These are phyloP conservation scores for Thalia dealbata DNA, from an alignment of 176 grass and related monocot genomes.

Conservation along the genomic window DNA sequence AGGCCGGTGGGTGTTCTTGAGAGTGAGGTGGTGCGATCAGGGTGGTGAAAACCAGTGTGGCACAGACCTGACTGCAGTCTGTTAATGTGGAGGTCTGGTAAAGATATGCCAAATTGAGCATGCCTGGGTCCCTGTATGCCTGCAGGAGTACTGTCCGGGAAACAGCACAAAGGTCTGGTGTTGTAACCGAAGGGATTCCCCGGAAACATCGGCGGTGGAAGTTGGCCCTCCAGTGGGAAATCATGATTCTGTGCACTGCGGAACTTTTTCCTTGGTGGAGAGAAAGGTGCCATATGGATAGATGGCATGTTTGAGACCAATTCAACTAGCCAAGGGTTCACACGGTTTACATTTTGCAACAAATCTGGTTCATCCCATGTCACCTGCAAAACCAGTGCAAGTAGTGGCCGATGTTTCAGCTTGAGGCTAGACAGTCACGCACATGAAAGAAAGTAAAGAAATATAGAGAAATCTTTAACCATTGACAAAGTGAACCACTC, in stretches of 20 bases:
- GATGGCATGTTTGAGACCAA: conserved; percentile 78
- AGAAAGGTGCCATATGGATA: conserved; percentile 68
- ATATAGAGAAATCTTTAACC: not conserved
- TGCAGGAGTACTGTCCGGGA: conserved; percentile 64
- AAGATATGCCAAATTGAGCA: conserved; percentile 92
- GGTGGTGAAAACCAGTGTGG: conserved; percentile 34
- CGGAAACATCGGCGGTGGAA: conserved; percentile 38
- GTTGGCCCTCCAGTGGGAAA: conserved; percentile 37
- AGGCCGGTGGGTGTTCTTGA: conserved; percentile 44
- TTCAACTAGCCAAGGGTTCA: conserved; percentile 92
- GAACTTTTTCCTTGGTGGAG: conserved; percentile 72
- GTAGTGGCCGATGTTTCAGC: not conserved
- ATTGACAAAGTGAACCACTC: not conserved
- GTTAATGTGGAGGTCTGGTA: conserved; percentile 63
- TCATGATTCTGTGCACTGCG: conserved; percentile 54
- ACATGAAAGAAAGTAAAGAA: not conserved
- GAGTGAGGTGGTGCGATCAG: conserved; percentile 30
- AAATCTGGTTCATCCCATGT: conserved; percentile 92
- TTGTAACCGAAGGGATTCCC: conserved; percentile 34
- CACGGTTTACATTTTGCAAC: conserved; percentile 88
- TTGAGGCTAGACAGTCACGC: too few relatives aligned
- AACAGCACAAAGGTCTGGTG: conserved; percentile 44
- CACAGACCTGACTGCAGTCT: conserved; percentile 56
- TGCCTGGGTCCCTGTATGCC: conserved; percentile 99
- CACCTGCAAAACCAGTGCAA: conserved; percentile 38